Percentiles rank a stretch among this genome's conserved stretches.
Evolutionary conservation across 257 asterid genomes (phyloP).

Genomic region (Osmanthus fragrans): DNA sequence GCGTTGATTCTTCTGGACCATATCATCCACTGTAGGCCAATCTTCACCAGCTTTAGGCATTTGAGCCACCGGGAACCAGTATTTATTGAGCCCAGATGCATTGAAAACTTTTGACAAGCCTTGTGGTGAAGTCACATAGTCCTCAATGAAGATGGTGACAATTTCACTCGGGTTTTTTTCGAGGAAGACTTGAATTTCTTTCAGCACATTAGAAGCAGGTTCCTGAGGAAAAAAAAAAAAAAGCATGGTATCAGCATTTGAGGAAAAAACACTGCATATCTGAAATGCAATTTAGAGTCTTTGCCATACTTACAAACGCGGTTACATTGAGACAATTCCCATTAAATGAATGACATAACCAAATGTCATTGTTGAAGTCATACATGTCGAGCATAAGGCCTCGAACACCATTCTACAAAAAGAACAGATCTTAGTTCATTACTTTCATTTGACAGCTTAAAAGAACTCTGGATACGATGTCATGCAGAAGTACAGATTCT

Average conservation of each 20-base stretch:
- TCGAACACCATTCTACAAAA: conserved; percentile 84
- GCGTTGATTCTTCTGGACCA: conserved; percentile 71
- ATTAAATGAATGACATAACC: conserved; percentile 80
- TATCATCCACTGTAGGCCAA: conserved; percentile 90
- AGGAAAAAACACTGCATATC: not conserved
- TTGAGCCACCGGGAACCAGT: conserved; percentile 64
- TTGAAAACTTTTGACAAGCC: conserved; percentile 68
- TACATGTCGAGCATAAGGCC: conserved; percentile 95
- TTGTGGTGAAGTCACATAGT: conserved; percentile 67
- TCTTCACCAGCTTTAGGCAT: conserved; percentile 79
- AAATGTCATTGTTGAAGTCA: conserved; percentile 73
- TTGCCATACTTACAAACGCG: conserved; percentile 63
- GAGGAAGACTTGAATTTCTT: conserved; percentile 66
- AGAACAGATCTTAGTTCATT: not conserved
- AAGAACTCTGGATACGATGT: not conserved
- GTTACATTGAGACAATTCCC: conserved; percentile 70
- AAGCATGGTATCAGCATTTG: not conserved
- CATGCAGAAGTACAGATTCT: not conserved
- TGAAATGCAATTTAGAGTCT: not conserved
- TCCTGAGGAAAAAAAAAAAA: conserved; percentile 41
- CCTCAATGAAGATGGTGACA: conserved; percentile 80
- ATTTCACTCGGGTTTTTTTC: conserved; percentile 59
- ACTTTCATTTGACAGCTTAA: not conserved
- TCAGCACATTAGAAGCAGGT: conserved; percentile 77
- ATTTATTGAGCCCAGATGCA: conserved; percentile 68